Evolutionary conservation across 78 protist genomes (phyloP).

Genomic region (Anaeramoeba flamelloides): DNA sequence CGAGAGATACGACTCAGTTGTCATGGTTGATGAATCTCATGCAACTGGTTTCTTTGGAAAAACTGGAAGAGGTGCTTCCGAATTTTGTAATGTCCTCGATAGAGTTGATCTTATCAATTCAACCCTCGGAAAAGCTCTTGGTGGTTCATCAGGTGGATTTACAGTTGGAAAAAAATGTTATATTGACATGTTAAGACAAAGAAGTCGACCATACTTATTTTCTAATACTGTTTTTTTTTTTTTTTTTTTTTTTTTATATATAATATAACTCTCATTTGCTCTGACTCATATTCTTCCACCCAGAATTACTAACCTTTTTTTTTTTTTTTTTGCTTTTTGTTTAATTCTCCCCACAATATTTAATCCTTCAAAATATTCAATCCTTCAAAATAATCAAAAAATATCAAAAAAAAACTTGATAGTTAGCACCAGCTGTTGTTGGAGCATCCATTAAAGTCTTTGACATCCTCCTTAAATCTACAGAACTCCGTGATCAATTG

Average conservation of each 20-base stretch:
- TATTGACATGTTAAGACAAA: conserved; percentile 44
- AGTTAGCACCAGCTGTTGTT: conserved; percentile 50
- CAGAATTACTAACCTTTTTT: no score
- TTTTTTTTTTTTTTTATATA: no score
- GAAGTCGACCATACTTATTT: conserved; percentile 56
- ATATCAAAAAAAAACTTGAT: no score
- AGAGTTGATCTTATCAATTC: conserved; percentile 41
- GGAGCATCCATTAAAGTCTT: conserved; percentile 32
- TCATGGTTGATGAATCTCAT: conserved; percentile 61
- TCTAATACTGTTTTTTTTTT: conserved; percentile 47
- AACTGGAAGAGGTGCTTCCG: conserved; percentile 49
- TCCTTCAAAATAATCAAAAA: no score
- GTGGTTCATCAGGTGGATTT: conserved; percentile 58
- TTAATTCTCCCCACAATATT: no score
- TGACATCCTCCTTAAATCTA: no score
- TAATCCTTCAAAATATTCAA: no score
- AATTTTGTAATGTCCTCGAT: conserved; percentile 13
- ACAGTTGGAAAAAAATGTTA: conserved; percentile 33
- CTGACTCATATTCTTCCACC: no score
- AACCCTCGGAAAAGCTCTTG: conserved; percentile 61
- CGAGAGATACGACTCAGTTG: conserved; percentile 38
- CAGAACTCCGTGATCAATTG: not conserved
- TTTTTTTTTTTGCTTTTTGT: no score
- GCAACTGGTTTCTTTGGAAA: conserved; percentile 51
- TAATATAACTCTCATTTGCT: no score